Base-by-base conservation (phyloP, 2,329 filamentous ascomycete species). In the Paraphaeosphaeria minitans region DNA sequence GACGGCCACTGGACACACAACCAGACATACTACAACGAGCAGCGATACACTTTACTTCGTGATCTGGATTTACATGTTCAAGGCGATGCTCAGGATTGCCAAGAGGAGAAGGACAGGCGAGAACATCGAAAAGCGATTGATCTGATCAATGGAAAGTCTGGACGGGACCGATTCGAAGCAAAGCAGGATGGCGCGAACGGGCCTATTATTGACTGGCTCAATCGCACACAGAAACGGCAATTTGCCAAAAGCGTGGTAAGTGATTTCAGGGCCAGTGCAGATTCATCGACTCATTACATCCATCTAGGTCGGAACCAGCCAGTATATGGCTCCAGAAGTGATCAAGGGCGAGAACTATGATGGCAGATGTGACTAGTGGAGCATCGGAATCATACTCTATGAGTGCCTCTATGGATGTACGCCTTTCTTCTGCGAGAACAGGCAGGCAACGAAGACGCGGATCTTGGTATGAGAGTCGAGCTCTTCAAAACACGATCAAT, bases 301-400 rank as follows among this genome's bases (percentile, higher is more conserved):
- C 2, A 16, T 37, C 3, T 43, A 53, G 42, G 94, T 98, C 12
- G 94, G 94, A 2, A 98, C 95, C 2, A 97, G 93, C 74, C 94
- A 97, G 73, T 98, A 98, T 80, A 98, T 97, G 95, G 94, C 95
- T 0, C 94, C 94, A 1, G 95, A 98, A 79, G 91, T 98, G 19
- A 89, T 97, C 58, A 82, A 85, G 64, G 92, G 93, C 29, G 85
- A 92, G 50, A 80, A 84, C 39, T 98, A 98, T 75, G 95, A 98
- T 77, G 94, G 91, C 31, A 85, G 94, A 71, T 98, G 94, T 78
- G 94, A 98, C 78, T 98, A 86, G 92, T 98, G 91, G 94, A 97
- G 93, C 78, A 86, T 98, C 67, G 94, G 93, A 54, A 88, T 98
- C 72, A 97, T 98, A 71, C 78, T 98, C 57, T 98, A 92, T 71